Conservation (phyloP, 768 basidiomycete species). For the Tulasnella sp. region DNA sequence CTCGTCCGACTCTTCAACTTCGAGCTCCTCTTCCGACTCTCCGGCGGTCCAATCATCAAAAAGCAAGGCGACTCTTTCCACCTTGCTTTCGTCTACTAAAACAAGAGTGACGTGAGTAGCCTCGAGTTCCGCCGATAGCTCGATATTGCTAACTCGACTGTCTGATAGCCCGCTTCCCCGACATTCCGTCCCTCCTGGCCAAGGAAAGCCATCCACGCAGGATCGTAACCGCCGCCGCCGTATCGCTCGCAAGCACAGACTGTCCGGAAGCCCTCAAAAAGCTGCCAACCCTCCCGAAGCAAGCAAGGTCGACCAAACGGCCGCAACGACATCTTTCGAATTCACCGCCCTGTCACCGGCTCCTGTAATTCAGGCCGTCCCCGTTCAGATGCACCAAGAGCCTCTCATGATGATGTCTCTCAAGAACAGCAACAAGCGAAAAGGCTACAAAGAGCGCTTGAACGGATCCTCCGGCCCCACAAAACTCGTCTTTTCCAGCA, state of each 20-base stretch:
- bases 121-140: neutral
- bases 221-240: constrained; percentile 1
- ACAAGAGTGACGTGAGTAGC: neutral
- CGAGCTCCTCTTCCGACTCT: neutral
- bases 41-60: neutral
- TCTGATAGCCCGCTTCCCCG: neutral
- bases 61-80: neutral
- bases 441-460: constrained; percentile 3
- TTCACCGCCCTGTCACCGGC: neutral
- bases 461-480: neutral
- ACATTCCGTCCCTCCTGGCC: constrained; percentile 1
- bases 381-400: neutral
- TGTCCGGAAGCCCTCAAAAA: too few relatives aligned
- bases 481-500: neutral
- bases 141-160: neutral
- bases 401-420: neutral
- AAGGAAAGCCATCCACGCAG: constrained; percentile 6
- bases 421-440: constrained; percentile 11
- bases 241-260: neutral
- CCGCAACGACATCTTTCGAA: neutral
- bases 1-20: neutral
- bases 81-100: neutral
- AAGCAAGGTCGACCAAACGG: neutral
- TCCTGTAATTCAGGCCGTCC: neutral
- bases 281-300: neutral